Conservation (phyloP, 768 basidiomycete species). For the Tephrocybe sp. region DNA sequence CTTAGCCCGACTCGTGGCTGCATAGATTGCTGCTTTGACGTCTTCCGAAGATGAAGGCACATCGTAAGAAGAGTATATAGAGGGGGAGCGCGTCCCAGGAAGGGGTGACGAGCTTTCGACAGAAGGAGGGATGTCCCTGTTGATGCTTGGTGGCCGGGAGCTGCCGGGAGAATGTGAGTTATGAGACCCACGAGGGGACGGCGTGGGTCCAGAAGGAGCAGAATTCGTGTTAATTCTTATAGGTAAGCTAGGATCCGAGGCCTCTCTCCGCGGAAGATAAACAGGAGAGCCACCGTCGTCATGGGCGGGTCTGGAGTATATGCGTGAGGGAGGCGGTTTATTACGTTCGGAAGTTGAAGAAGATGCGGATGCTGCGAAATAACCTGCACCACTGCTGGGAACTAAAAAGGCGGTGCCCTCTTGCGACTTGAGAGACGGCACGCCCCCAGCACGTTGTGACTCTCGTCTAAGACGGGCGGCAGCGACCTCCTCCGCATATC, state of each 20-base stretch:
- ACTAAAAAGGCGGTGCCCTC: conserved; percentile 18
- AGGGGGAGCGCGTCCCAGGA: conserved; percentile 48
- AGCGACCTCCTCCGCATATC: conserved; percentile 57
- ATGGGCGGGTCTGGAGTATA: conserved; percentile 33
- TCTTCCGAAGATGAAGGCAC: conserved; percentile 54
- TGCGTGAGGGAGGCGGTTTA: conserved; percentile 33
- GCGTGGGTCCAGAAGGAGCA: conserved; percentile 28
- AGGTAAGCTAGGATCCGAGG: conserved; percentile 42
- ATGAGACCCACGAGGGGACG: conserved; percentile 12
- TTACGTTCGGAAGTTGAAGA: conserved; percentile 42
- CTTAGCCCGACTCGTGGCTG: conserved; percentile 30
- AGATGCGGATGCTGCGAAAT: conserved; percentile 36
- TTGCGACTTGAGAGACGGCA: conserved; percentile 24
- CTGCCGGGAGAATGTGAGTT: conserved; percentile 40
- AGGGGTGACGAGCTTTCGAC: conserved; percentile 20
- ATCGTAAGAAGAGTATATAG: conserved; percentile 50
- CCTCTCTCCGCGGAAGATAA: conserved; percentile 38
- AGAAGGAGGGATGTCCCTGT: conserved; percentile 26
- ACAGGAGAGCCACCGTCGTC: conserved; percentile 19
- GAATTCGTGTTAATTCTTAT: conserved; percentile 23
- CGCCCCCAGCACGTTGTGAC: conserved; percentile 45
- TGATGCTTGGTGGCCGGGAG: conserved; percentile 47
- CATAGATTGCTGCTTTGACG: conserved; percentile 34
- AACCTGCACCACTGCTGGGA: conserved; percentile 18
- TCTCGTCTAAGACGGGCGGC: conserved; percentile 64